Evolutionary conservation across 2,329 filamentous ascomycete genomes (phyloP), one percentile per base, ranked within the genome.

Genomic region (Colletotrichum sojae): DNA sequence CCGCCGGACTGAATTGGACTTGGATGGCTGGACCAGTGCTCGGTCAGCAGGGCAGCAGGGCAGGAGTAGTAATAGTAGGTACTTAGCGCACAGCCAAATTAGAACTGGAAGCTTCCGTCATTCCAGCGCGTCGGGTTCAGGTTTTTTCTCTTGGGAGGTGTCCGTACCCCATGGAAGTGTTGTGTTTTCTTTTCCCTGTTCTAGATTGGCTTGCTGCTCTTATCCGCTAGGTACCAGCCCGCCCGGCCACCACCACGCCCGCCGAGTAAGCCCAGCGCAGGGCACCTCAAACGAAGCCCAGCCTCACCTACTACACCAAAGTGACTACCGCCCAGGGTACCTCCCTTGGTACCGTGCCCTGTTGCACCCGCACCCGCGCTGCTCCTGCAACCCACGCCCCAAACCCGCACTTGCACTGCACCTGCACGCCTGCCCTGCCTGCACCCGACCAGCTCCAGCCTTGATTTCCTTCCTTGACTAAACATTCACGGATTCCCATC

Each of bases 51-150:
- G 67, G 31, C 36, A 27, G 48, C 36, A 22, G 36, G 16, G 27
- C 15, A 12, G 39, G 20, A 20, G 49, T 25, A 36, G 31, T 36
- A 16, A n/a, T n/a, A 45, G n/a, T n/a, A 45, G n/a, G 40, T 45
- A 45, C 40, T n/a, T 45, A 46, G 13, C 22, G 40, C n/a, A 55
- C 39, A 62, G 31, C n/a, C 31, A 48, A 67, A 55, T 31, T 49
- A 61, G 31, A 65, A 70, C 67, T 61, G 63, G 54, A 67, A 67
- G 63, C 67, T 69, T 68, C 63, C 62, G 60, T 62, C 59, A 70
- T 66, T 66, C 68, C 63, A 56, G 49, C 22, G 16, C 16, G 16
- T 48, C 36, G 60, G 52, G 13, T 27, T 40, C 22, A 6, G 25
- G 15, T 22, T 40, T 55, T 39, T 39, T 22, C 40, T 16, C 43